Evolutionary conservation across 495 filamentous ascomycete genomes (phyloP).

Genomic region (Halenospora varia): DNA sequence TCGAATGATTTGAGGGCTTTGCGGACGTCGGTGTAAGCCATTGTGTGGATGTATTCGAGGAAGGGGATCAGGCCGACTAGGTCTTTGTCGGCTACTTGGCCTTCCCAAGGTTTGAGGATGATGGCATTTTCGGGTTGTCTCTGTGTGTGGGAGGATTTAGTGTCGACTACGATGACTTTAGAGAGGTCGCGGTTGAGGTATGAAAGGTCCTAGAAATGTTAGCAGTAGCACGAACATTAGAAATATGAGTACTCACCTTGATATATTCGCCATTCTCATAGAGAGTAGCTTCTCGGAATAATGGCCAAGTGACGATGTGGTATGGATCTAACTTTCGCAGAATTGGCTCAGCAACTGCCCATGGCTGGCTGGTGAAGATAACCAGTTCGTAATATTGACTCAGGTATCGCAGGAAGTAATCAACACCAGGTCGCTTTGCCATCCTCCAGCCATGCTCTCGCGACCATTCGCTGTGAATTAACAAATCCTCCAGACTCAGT

Average conservation of each 20-base stretch:
- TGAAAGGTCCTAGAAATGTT: constrained; percentile 68
- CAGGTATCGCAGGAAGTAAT: constrained; percentile 95
- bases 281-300: constrained; percentile 90
- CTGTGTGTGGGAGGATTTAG: constrained; percentile 71
- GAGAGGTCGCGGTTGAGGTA: constrained; percentile 94
- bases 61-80: constrained; percentile 89
- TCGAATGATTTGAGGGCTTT: constrained; percentile 83
- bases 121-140: constrained; percentile 93
- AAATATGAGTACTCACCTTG: constrained; percentile 59
- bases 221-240: background rate
- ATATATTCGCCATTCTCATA: constrained; percentile 95
- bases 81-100: constrained; percentile 73
- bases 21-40: constrained; percentile 82
- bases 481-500: constrained; percentile 86
- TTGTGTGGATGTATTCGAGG: constrained; percentile 93
- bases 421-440: constrained; percentile 90
- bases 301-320: constrained; percentile 89
- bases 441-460: constrained; percentile 92
- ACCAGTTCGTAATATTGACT: constrained; percentile 97
- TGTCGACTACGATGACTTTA: constrained; percentile 91
- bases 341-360: constrained; percentile 76
- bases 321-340: constrained; percentile 95
- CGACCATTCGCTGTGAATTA: constrained; percentile 91
- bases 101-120: constrained; percentile 84
- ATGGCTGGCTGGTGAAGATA: constrained; percentile 84